Evolutionary conservation across 208 protist genomes (phyloP), one percentile per base, ranked within the genome.

Genomic region (Naegleria lovaniensis): DNA sequence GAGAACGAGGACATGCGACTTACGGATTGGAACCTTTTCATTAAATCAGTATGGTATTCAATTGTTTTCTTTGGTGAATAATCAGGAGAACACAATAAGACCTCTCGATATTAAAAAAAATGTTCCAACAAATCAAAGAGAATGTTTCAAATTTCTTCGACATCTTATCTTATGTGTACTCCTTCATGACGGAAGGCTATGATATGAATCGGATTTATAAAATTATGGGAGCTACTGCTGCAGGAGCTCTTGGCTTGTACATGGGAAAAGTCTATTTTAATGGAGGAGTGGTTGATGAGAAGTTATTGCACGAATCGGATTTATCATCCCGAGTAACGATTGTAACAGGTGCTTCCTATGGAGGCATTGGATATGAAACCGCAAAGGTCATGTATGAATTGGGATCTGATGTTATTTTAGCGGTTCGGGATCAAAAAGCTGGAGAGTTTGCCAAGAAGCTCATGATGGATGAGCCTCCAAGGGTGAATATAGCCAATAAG

Each of bases 361-460:
- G 6, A 36, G 67, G 67, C 9, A 79, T 79, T 36, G 67, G 67
- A 36, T 79, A 79, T 79, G 67, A 79, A 79, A 33, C 67, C 1
- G 67, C 67, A 36, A 79, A 36, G 7, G 7, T 36, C 0, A 36
- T 79, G 6, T 79, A 79, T 79, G 13, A 25, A 25, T 36, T 36
- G 25, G 29, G 29, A 15, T 19, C 29, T 36, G n/a, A 19, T 36
- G 67, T 79, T 9, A 36, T 79, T 79, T 36, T 79, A 2, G 67
- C 67, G 25, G 13, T 25, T 2, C 25, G 67, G 36, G 25, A 33
- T 79, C 9, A 36, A 36, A 79, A 33, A 36, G 7, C 29, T 36
- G 67, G 67, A 36, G 67, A 79, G 92, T 90, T 89, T 15, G 95
- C 94, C 0, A 91, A 94, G 7, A 91, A 92, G 89, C 52, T 89